Base-by-base conservation (phyloP, 345 rosid species). In the Ceriops tagal region DNA sequence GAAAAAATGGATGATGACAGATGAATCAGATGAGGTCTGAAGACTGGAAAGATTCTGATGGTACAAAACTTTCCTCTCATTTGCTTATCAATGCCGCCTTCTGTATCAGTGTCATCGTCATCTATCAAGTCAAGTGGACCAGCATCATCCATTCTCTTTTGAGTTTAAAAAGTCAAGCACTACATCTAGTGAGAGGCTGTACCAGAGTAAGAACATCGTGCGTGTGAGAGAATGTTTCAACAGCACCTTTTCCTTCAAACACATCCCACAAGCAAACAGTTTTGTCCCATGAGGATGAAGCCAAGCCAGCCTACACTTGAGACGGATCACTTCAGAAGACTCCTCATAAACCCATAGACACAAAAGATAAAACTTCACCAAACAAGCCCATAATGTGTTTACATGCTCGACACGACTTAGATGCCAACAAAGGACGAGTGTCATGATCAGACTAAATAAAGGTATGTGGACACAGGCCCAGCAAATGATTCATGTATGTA, bases 221-320 rank as follows among this genome's bases (percentile, higher is more conserved):
- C 13, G 90, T 95, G 99, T 95, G 99, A 61, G 83, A 77, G 73
- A 95, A 95, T 22, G 93, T 80, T 79, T 95, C 99, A 60, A 87
- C 92, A 2, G 88, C 80, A 51, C 97, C 96, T 80, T 90, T 92
- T 77, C 93, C 89, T 77, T 91, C 89, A 81, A 90, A 95, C 66
- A 90, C 93, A 82, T 92, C 91, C 99, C 99, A 95, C 64, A 95
- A 69, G 57, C 90, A 81, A 78, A 95, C 97, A 22, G 96, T 87
- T 71, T 83, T 84, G 83, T 95, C 99, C 99, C 99, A 92, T 32
- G 97, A 95, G 46, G 99, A 95, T 65, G 99, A 95, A 78, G 96
- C 96, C 73, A 92, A 81, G 64, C 80, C 71, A 27, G 87, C 92
- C 96, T 89, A 59, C 57, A 56, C n/a, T 27, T 15, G 35, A 56